A percentile compares a stretch with the other conserved stretches of the same genome.
phyloP scores from a whole-genome alignment of 306 rosid species.

The Fragaria ananassa region DNA sequence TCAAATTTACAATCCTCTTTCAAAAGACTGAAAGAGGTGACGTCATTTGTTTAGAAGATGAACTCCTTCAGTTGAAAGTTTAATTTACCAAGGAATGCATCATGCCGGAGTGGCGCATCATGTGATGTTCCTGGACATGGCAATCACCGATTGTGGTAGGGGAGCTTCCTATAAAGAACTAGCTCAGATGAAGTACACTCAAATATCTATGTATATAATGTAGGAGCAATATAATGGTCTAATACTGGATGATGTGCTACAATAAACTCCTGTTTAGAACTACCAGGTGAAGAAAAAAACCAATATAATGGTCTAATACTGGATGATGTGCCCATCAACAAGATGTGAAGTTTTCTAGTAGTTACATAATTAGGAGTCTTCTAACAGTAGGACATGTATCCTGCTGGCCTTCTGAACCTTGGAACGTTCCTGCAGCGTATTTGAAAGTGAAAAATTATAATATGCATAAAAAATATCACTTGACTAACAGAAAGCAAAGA shows the following conservation, averaged over 20 bases:
- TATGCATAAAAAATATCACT: conserved; percentile 12
- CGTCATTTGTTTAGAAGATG: too few species aligned
- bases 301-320: not conserved
- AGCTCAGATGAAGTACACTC: too few species aligned
- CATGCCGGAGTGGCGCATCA: too few species aligned
- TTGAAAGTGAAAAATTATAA: conserved; percentile 11
- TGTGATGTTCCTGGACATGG: too few species aligned
- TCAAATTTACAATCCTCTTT: not conserved
- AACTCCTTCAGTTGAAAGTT: too few species aligned
- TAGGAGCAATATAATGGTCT: too few species aligned
- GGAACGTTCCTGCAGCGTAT: conserved; percentile 64
- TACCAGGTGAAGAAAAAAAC: not conserved
- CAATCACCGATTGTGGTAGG: too few species aligned
- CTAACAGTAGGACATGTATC: conserved; percentile 78
- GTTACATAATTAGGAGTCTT: conserved; percentile 49
- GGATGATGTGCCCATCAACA: not conserved
- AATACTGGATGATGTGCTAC: not conserved
- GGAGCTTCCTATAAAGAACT: too few species aligned
- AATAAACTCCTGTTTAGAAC: not conserved
- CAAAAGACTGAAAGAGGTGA: too few species aligned
- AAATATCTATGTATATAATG: too few species aligned
- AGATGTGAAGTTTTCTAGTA: conserved; percentile 35
- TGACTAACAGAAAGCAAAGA: not conserved
- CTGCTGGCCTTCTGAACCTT: conserved; percentile 66
- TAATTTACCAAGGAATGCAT: too few species aligned